Percentiles rank a stretch among this genome's conserved stretches.
These are phyloP conservation scores for Chalaropsis ovoidea DNA, from an alignment of 2,329 filamentous ascomycete species.

Conservation along the genomic window DNA sequence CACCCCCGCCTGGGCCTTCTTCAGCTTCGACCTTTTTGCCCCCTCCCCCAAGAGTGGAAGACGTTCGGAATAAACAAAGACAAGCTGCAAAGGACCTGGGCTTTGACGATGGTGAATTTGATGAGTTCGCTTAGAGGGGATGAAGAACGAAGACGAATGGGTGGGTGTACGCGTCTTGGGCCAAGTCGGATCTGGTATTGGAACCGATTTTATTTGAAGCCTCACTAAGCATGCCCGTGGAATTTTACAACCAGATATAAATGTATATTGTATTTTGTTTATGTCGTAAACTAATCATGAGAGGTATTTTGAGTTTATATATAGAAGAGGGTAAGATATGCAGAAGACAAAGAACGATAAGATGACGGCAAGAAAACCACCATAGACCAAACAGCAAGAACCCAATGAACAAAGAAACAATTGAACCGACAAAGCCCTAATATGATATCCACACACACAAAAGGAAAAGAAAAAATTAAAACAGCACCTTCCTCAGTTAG, in stretches of 20 bases:
- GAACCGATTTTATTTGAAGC: not conserved
- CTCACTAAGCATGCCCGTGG: not conserved
- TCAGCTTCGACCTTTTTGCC: constrained; percentile 42
- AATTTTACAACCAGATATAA: not conserved
- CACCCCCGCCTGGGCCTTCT: constrained; percentile 46
- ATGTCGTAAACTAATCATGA: too few relatives aligned
- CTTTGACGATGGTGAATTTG: constrained; percentile 82
- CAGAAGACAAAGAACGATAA: not conserved
- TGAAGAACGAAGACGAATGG: not conserved
- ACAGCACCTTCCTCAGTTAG: not conserved
- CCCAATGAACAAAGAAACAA: not conserved
- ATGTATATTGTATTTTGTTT: not conserved
- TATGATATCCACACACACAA: not conserved
- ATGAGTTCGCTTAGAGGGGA: constrained; percentile 55
- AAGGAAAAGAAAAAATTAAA: not conserved
- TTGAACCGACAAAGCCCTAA: not conserved
- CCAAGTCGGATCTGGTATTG: not conserved
- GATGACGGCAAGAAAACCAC: not conserved
- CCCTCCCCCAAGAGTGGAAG: constrained; percentile 54
- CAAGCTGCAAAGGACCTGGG: constrained; percentile 55
- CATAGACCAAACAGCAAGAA: not conserved
- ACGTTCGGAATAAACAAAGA: constrained; percentile 52
- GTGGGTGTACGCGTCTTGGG: not conserved
- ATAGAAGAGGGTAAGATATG: too few relatives aligned
- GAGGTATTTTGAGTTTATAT: too few relatives aligned